These are phyloP conservation scores for Vigna angularis DNA, from an alignment of 306 rosid species.

Conservation along the genomic window DNA sequence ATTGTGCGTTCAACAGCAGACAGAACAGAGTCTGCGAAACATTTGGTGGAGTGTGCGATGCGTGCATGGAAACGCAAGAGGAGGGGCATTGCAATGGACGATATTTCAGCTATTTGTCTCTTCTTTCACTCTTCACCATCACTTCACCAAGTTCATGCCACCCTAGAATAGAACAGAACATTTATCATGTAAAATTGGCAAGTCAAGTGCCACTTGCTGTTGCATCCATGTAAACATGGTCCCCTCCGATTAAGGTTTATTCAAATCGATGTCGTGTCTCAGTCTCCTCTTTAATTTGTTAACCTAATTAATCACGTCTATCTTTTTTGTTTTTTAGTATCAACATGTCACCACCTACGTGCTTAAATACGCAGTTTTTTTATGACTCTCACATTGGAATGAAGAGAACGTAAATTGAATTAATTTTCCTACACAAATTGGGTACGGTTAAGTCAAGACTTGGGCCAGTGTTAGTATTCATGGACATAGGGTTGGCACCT, in stretches of 20 bases:
- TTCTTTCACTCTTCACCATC: constrained; percentile 67
- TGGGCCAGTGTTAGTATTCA: not conserved
- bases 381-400: not conserved
- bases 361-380: not conserved
- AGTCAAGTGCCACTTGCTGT: constrained; percentile 1
- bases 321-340: not conserved
- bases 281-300: constrained; percentile 24
- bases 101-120: constrained; percentile 90
- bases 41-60: constrained; percentile 74
- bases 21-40: constrained; percentile 58
- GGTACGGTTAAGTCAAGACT: constrained; percentile 14
- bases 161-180: constrained; percentile 30
- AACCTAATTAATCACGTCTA: not conserved
- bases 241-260: constrained; percentile 28
- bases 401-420: not conserved
- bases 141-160: constrained; percentile 43
- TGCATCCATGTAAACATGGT: constrained; percentile 34
- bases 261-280: constrained; percentile 3
- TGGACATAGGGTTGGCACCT: constrained; percentile 38
- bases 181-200: constrained; percentile 19
- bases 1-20: constrained; percentile 63
- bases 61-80: constrained; percentile 85
- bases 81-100: constrained; percentile 73
- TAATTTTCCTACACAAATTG: not conserved
- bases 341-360: not conserved